Evolutionary conservation across 2,329 filamentous ascomycete genomes (phyloP), one percentile per base, ranked within the genome.

Genomic region (Lachnum nothofagi): DNA sequence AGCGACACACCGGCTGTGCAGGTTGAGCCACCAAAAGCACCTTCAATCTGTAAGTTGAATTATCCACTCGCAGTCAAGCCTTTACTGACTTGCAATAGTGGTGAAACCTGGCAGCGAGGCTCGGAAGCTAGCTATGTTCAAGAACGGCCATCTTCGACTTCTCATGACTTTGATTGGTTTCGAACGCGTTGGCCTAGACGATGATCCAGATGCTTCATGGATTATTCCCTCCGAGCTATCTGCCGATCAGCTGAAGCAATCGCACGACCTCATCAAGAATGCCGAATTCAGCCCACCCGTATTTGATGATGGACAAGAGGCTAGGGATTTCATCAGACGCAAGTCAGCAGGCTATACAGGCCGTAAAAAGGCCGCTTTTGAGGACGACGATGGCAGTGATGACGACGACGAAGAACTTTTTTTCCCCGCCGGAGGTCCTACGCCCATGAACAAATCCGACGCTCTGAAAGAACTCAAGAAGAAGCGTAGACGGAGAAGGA

Each of bases 71-170:
- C 19, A 41, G 20, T 19, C 39, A 24, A 22, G 19, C 25, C 53
- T 10, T 5, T 52, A 42, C 60, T 68, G 50, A 67, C 48, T 20
- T 34, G 16, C 6, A 44, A 38, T 34, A 63, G 55, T 59, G n/a
- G 50, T 62, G 27, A 61, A 63, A 55, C 46, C 86, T 0, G 81
- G 85, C 49, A 81, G 78, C 35, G 80, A 86, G 39, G 75, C 79
- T 42, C 80, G 83, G 34, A 82, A 83, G 43, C 77, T 76, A 19
- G 85, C 88, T 22, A 83, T 95, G 69, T 94, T 94, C 72, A 94
- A 89, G 64, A 94, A 97, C 67, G 83, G 87, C 8, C 85, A 91
- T 61, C 76, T 97, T 2, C 85, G 91, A 27, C 80, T 97, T 1
- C 77, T 98, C 3, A 85, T 97, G 78, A 84, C 76, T 1, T 75